Base-by-base conservation (phyloP, 1,284 basidiomycete species). In the Austropuccinia psidii region DNA sequence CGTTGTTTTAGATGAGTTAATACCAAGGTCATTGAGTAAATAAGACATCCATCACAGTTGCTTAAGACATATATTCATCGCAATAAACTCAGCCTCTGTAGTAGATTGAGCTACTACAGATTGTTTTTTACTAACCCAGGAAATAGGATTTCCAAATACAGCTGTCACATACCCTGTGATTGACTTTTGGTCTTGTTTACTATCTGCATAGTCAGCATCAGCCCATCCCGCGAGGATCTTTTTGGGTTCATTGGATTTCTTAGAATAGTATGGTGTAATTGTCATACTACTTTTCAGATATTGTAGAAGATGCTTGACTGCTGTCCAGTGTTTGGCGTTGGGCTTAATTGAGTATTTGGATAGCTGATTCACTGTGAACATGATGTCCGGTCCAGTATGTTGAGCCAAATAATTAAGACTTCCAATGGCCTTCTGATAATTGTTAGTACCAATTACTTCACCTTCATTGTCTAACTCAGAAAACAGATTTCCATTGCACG, bases 151-250 rank as follows among this genome's bases (percentile, higher is more conserved):
- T 3, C 45, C 62, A 50, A 65, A 65, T 2, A 65, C 31, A 17
- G 27, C 35, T 9, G 50, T 50, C 19, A 35, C 29, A 50, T 65
- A 65, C 8, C 62, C 47, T 3, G 27, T 21, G 2, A 27, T 61
- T 9, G 21, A 61, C 15, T 60, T 39, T 21, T 61, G 41, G 4
- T 19, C 15, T 6, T 24, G 15, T 24, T 29, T 29, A 1, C 6
- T 33, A 2, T 29, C 41, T n/a, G 6, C n/a, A 27, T 61, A 61
- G 27, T 61, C 58, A 11, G 64, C 64, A 66, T 66, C 33, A 19
- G 64, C 64, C 64, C 64, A 66, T 1, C 64, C 64, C n/a, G 27
- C n/a, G n/a, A n/a, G 4, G 50, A 31, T n/a, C n/a, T n/a, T n/a
- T n/a, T n/a, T n/a, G n/a, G n/a, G n/a, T n/a, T n/a, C n/a, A n/a